Conservation (phyloP, 2,329 filamentous ascomycete genomes). For the Graphilbum sp. region DNA sequence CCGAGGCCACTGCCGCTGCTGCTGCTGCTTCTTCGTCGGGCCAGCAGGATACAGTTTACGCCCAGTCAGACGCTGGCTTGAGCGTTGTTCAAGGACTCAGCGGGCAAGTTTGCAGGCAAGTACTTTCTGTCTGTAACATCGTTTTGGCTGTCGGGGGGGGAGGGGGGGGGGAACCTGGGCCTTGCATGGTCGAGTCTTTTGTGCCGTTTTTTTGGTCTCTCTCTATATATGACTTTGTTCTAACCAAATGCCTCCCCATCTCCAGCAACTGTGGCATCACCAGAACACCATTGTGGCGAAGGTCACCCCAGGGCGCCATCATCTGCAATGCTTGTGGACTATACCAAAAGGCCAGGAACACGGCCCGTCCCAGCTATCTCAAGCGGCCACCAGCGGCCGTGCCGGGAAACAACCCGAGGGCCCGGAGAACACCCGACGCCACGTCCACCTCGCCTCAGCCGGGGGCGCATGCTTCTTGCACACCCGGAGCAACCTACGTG, state of each 20-base stretch:
- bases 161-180: no score
- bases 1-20: constrained; percentile 2
- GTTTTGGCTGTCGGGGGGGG: no score
- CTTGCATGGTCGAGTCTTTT: no score
- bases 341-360: constrained; percentile 86
- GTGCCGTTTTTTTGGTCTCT: no score
- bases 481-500: constrained; percentile 51
- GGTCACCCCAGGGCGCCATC: constrained; percentile 80
- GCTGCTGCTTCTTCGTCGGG: background rate
- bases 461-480: constrained; percentile 22
- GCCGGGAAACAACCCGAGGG: constrained; percentile 16
- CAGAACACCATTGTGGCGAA: constrained; percentile 83
- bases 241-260: no score
- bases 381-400: constrained; percentile 54
- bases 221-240: no score
- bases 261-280: constrained; percentile 86
- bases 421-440: constrained; percentile 23
- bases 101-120: constrained; percentile 59
- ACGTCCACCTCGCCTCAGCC: constrained; percentile 21
- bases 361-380: constrained; percentile 74
- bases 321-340: constrained; percentile 97
- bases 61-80: constrained; percentile 6
- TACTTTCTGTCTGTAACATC: background rate
- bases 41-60: background rate
- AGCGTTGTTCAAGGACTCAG: constrained; percentile 20